Base-by-base conservation (phyloP, 2,329 filamentous ascomycete genomes). In the Colletotrichum sp. region DNA sequence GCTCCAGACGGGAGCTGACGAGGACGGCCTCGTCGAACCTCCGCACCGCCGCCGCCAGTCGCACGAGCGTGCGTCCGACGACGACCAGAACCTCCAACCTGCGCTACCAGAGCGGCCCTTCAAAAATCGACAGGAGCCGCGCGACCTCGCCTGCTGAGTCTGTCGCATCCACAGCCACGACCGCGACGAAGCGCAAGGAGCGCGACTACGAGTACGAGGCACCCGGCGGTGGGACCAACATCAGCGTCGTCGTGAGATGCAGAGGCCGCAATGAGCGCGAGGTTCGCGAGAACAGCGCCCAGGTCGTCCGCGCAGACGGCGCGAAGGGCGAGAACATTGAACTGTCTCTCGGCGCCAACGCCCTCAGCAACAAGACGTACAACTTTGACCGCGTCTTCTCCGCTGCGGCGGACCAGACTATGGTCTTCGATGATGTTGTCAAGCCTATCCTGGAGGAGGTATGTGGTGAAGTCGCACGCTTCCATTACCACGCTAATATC, bases 351-450 rank as follows among this genome's bases (percentile, higher is more conserved):
- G 97, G 96, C 1, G 93, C 96, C 1, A 98, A 93, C 84, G 94
- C 97, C 38, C 86, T 99, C 73, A 98, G 94, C 88, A 98, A 99
- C 86, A 99, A 99, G 87, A 94, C 95, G 0, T 99, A 99, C 83
- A 93, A 94, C 78, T 99, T 99, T 83, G 97, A 99, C 85, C 97
- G 96, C 82, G 97, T 99, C 78, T 99, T 98, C 82, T 98, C 97
- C 1, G 94, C 94, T 1, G 97, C 96, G 1, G 96, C 97, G 2
- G 97, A 99, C 81, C 97, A 99, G 85, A 92, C 90, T 68, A 98
- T 98, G 90, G 89, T 99, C 10, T 99, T 97, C 82, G 96, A 99
- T 79, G 96, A 99, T 85, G 96, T 98, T 7, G 97, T 99, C 18
- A 93, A 93, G 78, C 98, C 98, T 0, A 96, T 99, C 72, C 83